Evolutionary conservation across 176 grass and related monocot genomes (phyloP).

Genomic region (Triticum turgidum): DNA sequence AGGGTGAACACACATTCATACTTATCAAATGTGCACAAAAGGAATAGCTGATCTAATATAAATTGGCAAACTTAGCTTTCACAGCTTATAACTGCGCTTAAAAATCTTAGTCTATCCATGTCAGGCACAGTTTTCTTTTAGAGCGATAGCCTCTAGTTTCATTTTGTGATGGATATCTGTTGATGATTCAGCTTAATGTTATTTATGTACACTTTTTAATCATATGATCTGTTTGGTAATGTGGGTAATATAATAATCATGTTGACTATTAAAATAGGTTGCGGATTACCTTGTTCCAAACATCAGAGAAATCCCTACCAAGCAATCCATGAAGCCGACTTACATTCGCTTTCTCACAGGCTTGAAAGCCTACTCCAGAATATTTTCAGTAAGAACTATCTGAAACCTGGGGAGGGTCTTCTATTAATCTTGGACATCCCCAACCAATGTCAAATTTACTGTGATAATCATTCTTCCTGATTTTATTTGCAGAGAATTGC

Average conservation of each 20-base stretch:
- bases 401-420: slow-evolving; percentile 1
- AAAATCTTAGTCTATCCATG: slow-evolving; percentile 1
- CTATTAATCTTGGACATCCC: slow-evolving; percentile 23
- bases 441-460: slow-evolving; percentile 18
- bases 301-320: slow-evolving; percentile 68
- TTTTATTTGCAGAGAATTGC: slow-evolving; percentile 76
- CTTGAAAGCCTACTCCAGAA: slow-evolving; percentile 95
- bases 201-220: neutral
- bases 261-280: slow-evolving; percentile 56
- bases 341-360: slow-evolving; percentile 97
- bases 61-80: neutral
- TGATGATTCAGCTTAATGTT: slow-evolving; percentile 2
- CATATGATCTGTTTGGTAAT: slow-evolving; percentile 4
- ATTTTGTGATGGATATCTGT: neutral
- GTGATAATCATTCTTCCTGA: slow-evolving; percentile 22
- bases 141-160: neutral
- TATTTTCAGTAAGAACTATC: slow-evolving; percentile 73
- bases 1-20: no score
- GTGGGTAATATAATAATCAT: slow-evolving; percentile 19
- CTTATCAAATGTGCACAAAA: neutral
- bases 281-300: slow-evolving; percentile 85
- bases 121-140: neutral
- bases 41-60: neutral
- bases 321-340: slow-evolving; percentile 87
- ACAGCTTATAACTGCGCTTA: slow-evolving; percentile 1